phyloP scores from a whole-genome alignment of 2,329 filamentous ascomycete genomes.

The Apiospora malaysiana region DNA sequence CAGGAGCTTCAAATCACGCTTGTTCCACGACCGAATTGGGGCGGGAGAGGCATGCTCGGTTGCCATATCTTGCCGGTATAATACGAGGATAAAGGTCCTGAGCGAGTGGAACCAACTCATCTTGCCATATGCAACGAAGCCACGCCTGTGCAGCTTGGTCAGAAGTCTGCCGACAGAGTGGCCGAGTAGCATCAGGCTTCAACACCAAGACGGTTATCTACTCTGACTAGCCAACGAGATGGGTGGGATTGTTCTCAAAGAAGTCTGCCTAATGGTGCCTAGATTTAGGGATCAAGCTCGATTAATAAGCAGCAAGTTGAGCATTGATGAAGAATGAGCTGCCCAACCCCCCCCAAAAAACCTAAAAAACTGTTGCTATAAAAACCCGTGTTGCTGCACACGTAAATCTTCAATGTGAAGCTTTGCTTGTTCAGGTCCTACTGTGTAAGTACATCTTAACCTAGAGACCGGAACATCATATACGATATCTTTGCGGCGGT shows the following conservation, averaged over 20 bases:
- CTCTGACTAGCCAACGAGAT: background rate
- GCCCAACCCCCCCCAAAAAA: too few relatives aligned
- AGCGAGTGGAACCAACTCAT: background rate
- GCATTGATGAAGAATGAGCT: background rate
- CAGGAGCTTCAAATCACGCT: conserved; percentile 73
- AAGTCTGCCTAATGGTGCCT: conserved; percentile 15
- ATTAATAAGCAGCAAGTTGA: background rate
- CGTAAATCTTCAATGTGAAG: background rate
- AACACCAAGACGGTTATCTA: background rate
- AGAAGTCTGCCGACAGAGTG: background rate
- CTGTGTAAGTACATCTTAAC: too few relatives aligned
- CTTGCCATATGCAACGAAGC: background rate
- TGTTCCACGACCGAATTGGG: conserved; percentile 82
- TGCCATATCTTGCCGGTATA: conserved; percentile 87
- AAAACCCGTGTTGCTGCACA: background rate
- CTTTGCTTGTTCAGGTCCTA: background rate
- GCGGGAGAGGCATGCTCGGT: conserved; percentile 85
- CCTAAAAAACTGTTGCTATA: background rate
- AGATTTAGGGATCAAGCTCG: background rate
- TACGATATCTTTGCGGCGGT: background rate
- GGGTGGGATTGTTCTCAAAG: background rate
- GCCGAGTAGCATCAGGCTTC: conserved; percentile 12
- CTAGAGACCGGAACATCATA: background rate
- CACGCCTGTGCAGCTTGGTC: background rate
- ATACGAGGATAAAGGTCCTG: conserved; percentile 30